Percentiles rank a stretch among this genome's conserved stretches.
These are phyloP conservation scores for Caloboletus inedulis DNA, from an alignment of 1,284 basidiomycete genomes.

Conservation along the genomic window DNA sequence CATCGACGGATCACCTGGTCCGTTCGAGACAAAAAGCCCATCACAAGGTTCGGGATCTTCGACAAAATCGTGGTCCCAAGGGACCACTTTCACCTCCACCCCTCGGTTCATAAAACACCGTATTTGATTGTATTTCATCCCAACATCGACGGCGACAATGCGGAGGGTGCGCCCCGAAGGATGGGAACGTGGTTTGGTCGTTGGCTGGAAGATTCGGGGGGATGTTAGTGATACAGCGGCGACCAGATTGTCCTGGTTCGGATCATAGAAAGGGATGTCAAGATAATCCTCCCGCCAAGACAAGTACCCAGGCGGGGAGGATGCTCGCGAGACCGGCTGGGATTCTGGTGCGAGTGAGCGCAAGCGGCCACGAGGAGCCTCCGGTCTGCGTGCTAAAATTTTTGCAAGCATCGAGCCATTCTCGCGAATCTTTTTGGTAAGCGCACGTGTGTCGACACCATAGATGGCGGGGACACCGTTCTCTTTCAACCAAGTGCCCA, in stretches of 20 bases:
- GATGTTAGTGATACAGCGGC: slow-evolving; percentile 77
- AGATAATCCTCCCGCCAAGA: slow-evolving; percentile 83
- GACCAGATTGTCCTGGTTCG: slow-evolving; percentile 90
- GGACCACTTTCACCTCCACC: slow-evolving; percentile 95
- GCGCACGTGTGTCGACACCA: slow-evolving; percentile 94
- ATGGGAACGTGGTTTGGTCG: slow-evolving; percentile 61
- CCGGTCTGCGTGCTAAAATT: slow-evolving; percentile 62
- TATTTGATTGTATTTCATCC: slow-evolving; percentile 99
- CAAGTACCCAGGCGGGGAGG: slow-evolving; percentile 48
- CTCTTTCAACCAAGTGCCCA: slow-evolving; percentile 94
- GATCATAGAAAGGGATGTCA: slow-evolving; percentile 83
- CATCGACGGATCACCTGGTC: slow-evolving; percentile 95
- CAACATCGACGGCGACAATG: slow-evolving; percentile 91
- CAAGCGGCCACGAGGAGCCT: slow-evolving; percentile 37
- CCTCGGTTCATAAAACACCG: slow-evolving; percentile 94
- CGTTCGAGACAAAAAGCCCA: slow-evolving; percentile 97
- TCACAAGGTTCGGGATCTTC: slow-evolving; percentile 80
- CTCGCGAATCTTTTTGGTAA: slow-evolving; percentile 95
- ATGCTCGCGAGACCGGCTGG: slow-evolving; percentile 47
- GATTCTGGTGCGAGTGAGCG: slow-evolving; percentile 35
- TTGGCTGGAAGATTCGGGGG: slow-evolving; percentile 72
- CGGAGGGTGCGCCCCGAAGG: slow-evolving; percentile 80
- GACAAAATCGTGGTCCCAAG: slow-evolving; percentile 95
- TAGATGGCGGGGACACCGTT: slow-evolving; percentile 94
- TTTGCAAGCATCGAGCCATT: slow-evolving; percentile 91